Evolutionary conservation across 495 filamentous ascomycete species (phyloP).

Genomic region (Neurospora tetraspora): DNA sequence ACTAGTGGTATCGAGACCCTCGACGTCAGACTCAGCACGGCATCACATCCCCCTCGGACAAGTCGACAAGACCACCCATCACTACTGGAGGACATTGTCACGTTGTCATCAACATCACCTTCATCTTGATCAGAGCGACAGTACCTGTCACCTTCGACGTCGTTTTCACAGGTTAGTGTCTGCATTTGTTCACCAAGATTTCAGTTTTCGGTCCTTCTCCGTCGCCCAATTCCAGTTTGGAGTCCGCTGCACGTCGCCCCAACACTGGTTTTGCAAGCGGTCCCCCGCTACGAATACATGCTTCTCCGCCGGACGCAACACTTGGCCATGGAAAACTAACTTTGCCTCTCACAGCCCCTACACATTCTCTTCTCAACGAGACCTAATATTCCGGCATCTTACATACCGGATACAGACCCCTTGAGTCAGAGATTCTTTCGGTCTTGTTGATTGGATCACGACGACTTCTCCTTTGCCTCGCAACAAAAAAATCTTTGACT

Average conservation of each 20-base stretch:
- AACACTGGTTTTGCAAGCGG: background rate
- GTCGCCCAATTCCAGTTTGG: background rate
- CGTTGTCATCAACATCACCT: background rate
- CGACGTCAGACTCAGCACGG: background rate
- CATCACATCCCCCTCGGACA: background rate
- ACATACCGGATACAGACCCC: background rate
- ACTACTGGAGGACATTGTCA: constrained; percentile 7
- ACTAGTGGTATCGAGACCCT: background rate
- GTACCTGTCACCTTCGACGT: constrained; percentile 10
- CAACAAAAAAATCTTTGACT: background rate
- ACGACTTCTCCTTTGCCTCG: background rate
- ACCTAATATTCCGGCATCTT: background rate
- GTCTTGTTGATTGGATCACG: background rate
- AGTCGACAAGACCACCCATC: background rate
- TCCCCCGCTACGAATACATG: background rate
- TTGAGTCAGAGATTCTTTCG: background rate
- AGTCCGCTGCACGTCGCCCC: background rate
- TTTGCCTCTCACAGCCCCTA: background rate
- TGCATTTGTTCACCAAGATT: background rate
- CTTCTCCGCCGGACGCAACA: background rate
- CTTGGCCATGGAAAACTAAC: background rate
- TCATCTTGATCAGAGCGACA: constrained; percentile 7
- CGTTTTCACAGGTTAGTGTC: constrained; percentile 17
- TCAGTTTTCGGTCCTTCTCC: background rate
- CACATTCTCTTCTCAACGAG: background rate